Base-by-base conservation (phyloP, 2,329 filamentous ascomycete genomes). In the Neofusicoccum parvum region DNA sequence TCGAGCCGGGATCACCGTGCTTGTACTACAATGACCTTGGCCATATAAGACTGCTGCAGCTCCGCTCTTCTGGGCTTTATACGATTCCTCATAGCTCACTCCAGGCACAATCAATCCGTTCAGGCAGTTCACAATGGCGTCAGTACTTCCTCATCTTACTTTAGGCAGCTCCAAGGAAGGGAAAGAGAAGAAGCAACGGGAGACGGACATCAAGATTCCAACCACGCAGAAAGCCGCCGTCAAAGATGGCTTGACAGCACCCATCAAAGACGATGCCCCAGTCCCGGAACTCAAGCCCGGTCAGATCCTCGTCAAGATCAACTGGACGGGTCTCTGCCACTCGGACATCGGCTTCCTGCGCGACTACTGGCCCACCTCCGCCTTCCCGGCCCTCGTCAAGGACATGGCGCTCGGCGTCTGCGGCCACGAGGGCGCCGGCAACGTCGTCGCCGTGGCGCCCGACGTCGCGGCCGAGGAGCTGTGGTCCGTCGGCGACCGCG, bases 261-360 rank as follows among this genome's bases (percentile, higher is more conserved):
- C 72, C 1, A 73, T 78, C 3, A 71, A 71, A 32, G 27, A 32
- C 17, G 67, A 73, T 36, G 72, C 72, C 6, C 71, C 68, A 2
- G 54, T 59, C 17, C 54, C 39, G 23, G 39, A 59, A 39, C 39
- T 59, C 23, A 45, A 59, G 39, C 81, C 82, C 10, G 79, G 86
- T 54, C 85, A 88, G 66, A 75, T 88, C 27, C 78, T 88, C 10
- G 79, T 88, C 71, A 83, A 81, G 63, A 78, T 88, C 62, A 88
- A 87, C 66, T 80, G 80, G 39, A 88, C 85, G 1, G 86, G 86
- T 0, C 78, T 88, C 58, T 88, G 86, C 75, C 81, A 83, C 66
- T 82, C 80, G 34, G 86, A 88, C 69, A 74, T 88, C 17, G 85
- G 87, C 70, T 83, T 83, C 73, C 86, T 87, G 83, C 68, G 83